Percentiles rank a stretch among this genome's conserved stretches.
Evolutionary conservation across 2,329 filamentous ascomycete species (phyloP).

Genomic region (Teratosphaeria epicoccoides): DNA sequence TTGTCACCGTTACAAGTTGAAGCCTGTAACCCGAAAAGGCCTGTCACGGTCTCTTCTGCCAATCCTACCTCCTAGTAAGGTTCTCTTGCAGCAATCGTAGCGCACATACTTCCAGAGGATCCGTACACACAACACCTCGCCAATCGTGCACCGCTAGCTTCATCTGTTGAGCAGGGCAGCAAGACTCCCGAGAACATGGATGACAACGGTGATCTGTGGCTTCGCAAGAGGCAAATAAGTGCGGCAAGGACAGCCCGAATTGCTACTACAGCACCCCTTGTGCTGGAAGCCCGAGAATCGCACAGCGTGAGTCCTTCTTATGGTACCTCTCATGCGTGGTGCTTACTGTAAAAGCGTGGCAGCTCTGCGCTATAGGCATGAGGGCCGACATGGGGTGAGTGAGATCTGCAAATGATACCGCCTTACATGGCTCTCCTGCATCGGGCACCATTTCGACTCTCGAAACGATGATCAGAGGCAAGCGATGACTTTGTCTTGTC

Average conservation of each 20-base stretch:
- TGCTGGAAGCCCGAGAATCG: not conserved
- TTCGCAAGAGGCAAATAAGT: not conserved
- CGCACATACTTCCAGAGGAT: not conserved
- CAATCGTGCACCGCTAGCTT: not conserved
- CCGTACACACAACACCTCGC: not conserved
- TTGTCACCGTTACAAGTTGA: no score
- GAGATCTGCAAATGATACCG: not conserved
- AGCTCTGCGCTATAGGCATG: not conserved
- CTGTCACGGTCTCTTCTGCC: no score
- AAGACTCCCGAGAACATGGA: not conserved
- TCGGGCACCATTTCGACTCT: not conserved
- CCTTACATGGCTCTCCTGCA: not conserved
- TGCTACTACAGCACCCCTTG: not conserved
- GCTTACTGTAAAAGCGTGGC: not conserved
- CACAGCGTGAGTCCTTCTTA: not conserved
- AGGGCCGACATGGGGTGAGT: not conserved
- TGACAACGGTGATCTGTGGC: not conserved
- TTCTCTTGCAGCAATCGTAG: no score
- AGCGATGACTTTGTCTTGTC: no score
- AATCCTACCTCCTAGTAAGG: no score
- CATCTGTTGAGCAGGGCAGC: not conserved
- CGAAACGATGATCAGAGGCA: not conserved
- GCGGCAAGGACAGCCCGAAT: not conserved
- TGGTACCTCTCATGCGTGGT: not conserved
- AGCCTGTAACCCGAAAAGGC: no score